Conservation (phyloP, 306 rosid species). For the Prunus fruticosa region DNA sequence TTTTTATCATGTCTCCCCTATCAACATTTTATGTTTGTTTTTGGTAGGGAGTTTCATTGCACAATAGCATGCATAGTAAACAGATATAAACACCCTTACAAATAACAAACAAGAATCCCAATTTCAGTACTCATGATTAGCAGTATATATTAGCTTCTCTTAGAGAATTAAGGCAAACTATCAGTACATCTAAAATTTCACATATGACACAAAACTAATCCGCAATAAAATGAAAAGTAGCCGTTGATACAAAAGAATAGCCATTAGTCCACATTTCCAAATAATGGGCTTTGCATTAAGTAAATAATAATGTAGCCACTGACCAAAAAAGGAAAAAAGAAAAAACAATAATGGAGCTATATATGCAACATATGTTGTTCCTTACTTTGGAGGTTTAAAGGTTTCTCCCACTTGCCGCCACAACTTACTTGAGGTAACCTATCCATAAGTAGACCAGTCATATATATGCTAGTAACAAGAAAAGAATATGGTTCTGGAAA, state of each 20-base stretch:
- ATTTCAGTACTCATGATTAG: neutral
- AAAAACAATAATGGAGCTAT: neutral
- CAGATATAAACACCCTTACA: neutral
- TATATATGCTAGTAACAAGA: conserved; percentile 22
- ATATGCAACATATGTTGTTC: conserved; percentile 12
- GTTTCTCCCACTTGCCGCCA: conserved; percentile 99
- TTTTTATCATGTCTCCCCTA: neutral
- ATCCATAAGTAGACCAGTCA: conserved; percentile 33
- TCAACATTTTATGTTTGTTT: neutral
- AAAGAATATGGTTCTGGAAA: conserved; percentile 22
- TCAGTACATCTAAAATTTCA: neutral
- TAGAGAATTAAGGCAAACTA: neutral
- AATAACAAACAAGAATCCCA: conserved; percentile 1
- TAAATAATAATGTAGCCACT: neutral
- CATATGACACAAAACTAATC: neutral
- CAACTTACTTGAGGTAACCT: conserved; percentile 95
- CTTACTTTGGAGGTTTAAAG: conserved; percentile 98
- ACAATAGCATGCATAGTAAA: neutral
- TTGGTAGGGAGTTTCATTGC: neutral
- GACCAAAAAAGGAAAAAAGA: too few relatives aligned
- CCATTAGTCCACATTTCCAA: neutral
- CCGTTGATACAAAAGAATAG: neutral
- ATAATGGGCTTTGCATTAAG: neutral
- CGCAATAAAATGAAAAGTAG: neutral
- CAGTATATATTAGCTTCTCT: neutral